Percentiles rank a stretch among this genome's conserved stretches.
Evolutionary conservation across 2,329 filamentous ascomycete species (phyloP).

Genomic region (Claviceps sp.): DNA sequence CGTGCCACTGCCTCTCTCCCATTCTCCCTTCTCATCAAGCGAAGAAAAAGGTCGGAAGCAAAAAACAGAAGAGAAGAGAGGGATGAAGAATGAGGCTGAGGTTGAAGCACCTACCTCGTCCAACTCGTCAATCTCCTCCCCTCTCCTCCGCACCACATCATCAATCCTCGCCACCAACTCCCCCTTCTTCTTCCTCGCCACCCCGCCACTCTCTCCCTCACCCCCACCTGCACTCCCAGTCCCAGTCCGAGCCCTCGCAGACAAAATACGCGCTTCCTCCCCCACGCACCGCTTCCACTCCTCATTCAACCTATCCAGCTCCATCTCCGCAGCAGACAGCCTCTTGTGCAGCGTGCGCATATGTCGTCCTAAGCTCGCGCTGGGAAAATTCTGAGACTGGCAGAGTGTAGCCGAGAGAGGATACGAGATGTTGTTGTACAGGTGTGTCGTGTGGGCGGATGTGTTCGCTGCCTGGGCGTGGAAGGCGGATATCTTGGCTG

Average conservation of each 20-base stretch:
- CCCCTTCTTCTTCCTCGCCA: background rate
- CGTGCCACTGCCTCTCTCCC: background rate
- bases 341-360: constrained; percentile 11
- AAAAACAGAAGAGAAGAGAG: background rate
- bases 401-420: constrained; percentile 21
- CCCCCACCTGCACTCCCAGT: too few species aligned
- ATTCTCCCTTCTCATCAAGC: background rate
- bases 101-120: constrained; percentile 13
- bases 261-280: constrained; percentile 11
- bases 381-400: constrained; percentile 10
- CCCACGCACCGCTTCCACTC: constrained; percentile 16
- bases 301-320: constrained; percentile 11
- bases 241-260: constrained; percentile 4
- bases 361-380: constrained; percentile 15
- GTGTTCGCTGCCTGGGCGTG: constrained; percentile 6
- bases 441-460: constrained; percentile 8
- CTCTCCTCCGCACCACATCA: constrained; percentile 11
- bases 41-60: background rate
- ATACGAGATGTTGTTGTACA: constrained; percentile 20
- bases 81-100: too few species aligned
- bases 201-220: background rate
- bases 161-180: constrained; percentile 12
- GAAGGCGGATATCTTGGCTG: constrained; percentile 11
- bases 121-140: constrained; percentile 13
- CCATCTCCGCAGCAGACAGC: constrained; percentile 11